Evolutionary conservation across 2,329 filamentous ascomycete species (phyloP).

Genomic region (Sclerotinia minor): DNA sequence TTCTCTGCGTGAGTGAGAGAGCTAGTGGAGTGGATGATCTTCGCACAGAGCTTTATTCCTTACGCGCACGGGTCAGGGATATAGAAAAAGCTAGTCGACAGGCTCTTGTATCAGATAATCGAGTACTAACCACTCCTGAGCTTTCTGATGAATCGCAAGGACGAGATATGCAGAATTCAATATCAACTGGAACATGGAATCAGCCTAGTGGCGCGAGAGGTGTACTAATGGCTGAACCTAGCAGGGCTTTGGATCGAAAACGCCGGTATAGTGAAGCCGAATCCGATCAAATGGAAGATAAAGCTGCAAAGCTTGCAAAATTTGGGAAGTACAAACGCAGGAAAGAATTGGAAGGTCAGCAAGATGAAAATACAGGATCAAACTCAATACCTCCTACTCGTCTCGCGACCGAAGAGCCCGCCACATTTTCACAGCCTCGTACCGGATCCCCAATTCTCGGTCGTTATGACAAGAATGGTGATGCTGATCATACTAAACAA

Average conservation of each 20-base stretch:
- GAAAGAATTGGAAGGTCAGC: neutral
- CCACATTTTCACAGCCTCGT: neutral
- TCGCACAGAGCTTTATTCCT: slow-evolving; percentile 16
- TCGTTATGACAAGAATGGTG: slow-evolving; percentile 11
- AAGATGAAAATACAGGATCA: neutral
- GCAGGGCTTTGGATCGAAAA: neutral
- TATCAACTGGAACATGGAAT: neutral
- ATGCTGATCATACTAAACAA: neutral
- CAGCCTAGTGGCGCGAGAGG: neutral
- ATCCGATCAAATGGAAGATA: neutral
- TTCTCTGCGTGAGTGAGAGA: slow-evolving; percentile 31
- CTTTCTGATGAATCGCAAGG: neutral
- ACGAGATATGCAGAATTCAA: neutral
- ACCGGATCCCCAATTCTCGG: slow-evolving; percentile 25
- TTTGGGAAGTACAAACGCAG: neutral
- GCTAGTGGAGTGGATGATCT: slow-evolving; percentile 35
- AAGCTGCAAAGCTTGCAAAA: neutral
- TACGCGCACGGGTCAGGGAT: slow-evolving; percentile 10
- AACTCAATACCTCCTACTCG: neutral
- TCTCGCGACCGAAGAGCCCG: neutral
- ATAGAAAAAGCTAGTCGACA: slow-evolving; percentile 9
- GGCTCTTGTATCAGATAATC: neutral
- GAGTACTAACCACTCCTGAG: neutral
- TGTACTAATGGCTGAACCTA: neutral
- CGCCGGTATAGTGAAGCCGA: neutral